Base-by-base conservation (phyloP, 192 early-diverging fungal genomes). In the Coemansia sp. region DNA sequence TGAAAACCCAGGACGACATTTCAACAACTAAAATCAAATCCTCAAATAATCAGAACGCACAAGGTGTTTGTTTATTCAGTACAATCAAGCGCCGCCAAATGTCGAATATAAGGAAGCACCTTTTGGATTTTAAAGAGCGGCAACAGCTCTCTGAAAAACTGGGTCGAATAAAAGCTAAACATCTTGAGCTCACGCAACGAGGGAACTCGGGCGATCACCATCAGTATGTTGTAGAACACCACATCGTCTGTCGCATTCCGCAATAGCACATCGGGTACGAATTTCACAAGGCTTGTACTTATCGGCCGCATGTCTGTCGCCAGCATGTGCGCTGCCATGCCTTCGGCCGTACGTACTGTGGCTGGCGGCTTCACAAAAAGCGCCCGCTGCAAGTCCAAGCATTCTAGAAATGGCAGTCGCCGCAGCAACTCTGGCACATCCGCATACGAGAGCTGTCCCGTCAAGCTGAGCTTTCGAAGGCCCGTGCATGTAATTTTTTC, bases 151-250 rank as follows among this genome's bases (percentile, higher is more conserved):
- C 64, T 41, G 34, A 61, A 65, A 21, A 80, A 80, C 35, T 71
- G 72, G 5, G 68, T 53, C 18, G 71, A 64, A 43, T 71, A 80
- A 58, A 75, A 73, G 44, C 69, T 66, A 53, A 66, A 72, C 60
- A 75, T 75, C 44, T 63, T 67, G 8, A 81, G 66, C 60, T 57
- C 67, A 4, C 66, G 49, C 63, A 81, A 45, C 26, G 78, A 81
- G 6, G 73, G 73, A 5, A 71, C 64, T 5, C 78, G 58, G 5
- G 73, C 66, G 20, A 81, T 75, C 16, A 81, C 43, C 45, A 72
- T 45, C 20, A 81, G 61, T 1, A 81, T 58, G 39, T 75, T 81
- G 48, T 81, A 81, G 48, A 81, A 69, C 18, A 81, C 46, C 1
- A 63, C 45, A 34, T 68, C 70, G 18, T 79, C 72, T 7, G 66